Conservation (phyloP, 2,329 filamentous ascomycete genomes). For the Aschersonia sp. region DNA sequence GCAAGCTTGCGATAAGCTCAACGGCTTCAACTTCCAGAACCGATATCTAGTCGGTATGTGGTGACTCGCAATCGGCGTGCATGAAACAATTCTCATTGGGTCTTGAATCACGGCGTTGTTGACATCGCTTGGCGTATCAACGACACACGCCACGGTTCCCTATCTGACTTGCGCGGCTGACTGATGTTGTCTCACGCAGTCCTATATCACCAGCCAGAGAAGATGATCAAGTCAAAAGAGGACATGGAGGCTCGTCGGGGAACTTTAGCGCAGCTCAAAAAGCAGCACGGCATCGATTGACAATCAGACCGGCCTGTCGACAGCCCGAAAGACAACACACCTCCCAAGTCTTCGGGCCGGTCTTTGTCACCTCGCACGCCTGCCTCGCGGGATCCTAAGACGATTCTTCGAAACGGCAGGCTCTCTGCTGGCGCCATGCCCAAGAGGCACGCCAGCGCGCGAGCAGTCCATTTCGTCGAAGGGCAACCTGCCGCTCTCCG, state of each 20-base stretch:
- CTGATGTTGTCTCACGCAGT: conserved; percentile 20
- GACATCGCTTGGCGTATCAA: neutral
- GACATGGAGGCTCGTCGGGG: conserved; percentile 88
- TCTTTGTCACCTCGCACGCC: conserved; percentile 33
- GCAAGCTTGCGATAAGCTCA: conserved; percentile 96
- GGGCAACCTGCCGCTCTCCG: conserved; percentile 20
- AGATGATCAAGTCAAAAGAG: conserved; percentile 71
- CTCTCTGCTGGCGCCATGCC: conserved; percentile 18
- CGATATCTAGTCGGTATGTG: conserved; percentile 87
- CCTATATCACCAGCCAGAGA: conserved; percentile 50
- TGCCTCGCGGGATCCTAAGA: conserved; percentile 24
- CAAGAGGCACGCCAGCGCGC: conserved; percentile 21
- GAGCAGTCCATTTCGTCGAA: conserved; percentile 27
- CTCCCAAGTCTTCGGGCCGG: conserved; percentile 44
- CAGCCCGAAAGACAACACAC: conserved; percentile 26
- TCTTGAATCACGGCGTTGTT: neutral
- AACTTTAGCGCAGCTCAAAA: conserved; percentile 95
- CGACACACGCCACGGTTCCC: neutral
- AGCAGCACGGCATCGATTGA: conserved; percentile 98
- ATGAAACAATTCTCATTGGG: neutral
- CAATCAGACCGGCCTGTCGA: conserved; percentile 58
- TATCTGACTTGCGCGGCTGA: neutral
- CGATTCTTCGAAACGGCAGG: conserved; percentile 29
- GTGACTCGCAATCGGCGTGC: conserved; percentile 3
- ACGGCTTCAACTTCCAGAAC: conserved; percentile 99